Base-by-base conservation (phyloP, 2,329 filamentous ascomycete genomes). In the Pseudogymnoascus sp. region DNA sequence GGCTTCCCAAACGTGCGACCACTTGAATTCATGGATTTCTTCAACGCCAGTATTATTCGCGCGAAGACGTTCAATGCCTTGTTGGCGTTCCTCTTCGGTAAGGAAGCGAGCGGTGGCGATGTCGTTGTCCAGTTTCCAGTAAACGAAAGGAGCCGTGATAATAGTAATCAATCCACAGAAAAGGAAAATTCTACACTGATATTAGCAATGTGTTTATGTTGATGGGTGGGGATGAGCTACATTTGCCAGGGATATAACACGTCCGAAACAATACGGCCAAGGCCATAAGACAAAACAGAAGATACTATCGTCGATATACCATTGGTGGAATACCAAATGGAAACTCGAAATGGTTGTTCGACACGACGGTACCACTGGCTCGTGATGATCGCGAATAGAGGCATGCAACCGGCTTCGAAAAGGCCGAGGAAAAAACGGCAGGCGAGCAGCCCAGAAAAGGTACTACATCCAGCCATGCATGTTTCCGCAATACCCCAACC, bases 261-360 rank as follows among this genome's bases (percentile, higher is more conserved):
- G 78, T 16, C 73, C 74, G 14, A 84, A 68, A 11, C 66, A 43
- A 84, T 75, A 64, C 86, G 82, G 0, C 83, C 83, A 6, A 85
- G 73, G 2, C 78, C 82, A 63, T 82, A 86, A 2, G 82, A 80
- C 6, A 84, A 71, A 2, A 83, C 70, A 29, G 78, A 80, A 2
- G 80, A 81, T 16, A 81, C 68, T 43, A 82, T 78, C 0, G 76
- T 80, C 2, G 79, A 80, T 6, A 77, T 66, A 4, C 78, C 78
- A 49, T 80, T 84, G 0, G 81, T 83, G 2, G 81, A 76, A 67
- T 86, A 87, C 83, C 84, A 87, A 58, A 82, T 76, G 0, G 82
- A 81, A 11, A 85, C 80, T 1, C 84, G 78, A 19, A 82, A 71
- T 0, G 83, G 81, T 65, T 86, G 83, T 67, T 87, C 83, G 4